Conservation (phyloP, 2,329 filamentous ascomycete genomes). For the Colletotrichum sp. region DNA sequence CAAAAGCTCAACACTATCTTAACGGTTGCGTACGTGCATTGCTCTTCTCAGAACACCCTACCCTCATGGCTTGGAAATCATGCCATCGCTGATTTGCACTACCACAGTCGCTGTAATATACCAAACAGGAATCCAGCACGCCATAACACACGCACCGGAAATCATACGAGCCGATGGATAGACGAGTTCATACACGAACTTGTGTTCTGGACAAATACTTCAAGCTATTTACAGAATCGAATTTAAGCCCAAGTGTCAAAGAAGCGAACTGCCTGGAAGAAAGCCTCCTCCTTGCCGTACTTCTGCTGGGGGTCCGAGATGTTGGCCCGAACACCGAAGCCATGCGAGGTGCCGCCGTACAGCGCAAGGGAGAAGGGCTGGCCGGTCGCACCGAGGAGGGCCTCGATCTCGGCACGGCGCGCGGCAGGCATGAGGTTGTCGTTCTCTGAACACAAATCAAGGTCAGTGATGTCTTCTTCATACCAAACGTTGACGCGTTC, state of each 20-base stretch:
- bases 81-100: background rate
- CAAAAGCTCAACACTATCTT: background rate
- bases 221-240: background rate
- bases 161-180: background rate
- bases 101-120: background rate
- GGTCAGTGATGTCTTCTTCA: background rate
- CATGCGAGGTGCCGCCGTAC: constrained; percentile 73
- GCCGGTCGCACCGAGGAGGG: constrained; percentile 57
- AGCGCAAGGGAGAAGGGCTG: constrained; percentile 72
- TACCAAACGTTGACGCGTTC: background rate
- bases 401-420: constrained; percentile 61
- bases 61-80: background rate
- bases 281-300: constrained; percentile 81
- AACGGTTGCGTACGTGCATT: background rate
- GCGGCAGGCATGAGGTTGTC: constrained; percentile 64
- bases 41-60: background rate
- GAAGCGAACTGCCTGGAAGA: constrained; percentile 77
- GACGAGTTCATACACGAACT: background rate
- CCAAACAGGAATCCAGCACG: background rate
- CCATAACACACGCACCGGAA: background rate
- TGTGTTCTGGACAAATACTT: background rate
- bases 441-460: constrained; percentile 44
- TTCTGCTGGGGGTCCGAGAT: constrained; percentile 52
- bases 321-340: constrained; percentile 76
- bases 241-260: constrained; percentile 60